Conservation (phyloP, 495 filamentous ascomycete species). For the Sporormia fimetaria region DNA sequence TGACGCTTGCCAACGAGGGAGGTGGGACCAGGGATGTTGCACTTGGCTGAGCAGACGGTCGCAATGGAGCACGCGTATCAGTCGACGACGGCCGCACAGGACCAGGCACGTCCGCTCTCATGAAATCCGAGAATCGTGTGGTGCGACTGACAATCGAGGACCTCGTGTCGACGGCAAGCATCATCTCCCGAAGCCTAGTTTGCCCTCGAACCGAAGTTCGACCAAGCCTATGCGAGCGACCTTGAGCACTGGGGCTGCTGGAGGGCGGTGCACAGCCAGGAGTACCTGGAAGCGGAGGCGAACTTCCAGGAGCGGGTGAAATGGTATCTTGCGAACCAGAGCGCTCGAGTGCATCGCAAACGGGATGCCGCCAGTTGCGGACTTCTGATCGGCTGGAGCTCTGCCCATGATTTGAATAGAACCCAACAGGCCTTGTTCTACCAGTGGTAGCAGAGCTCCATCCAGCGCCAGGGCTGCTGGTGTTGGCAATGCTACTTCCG, state of each 20-base stretch:
- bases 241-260: background rate
- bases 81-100: conserved; percentile 7
- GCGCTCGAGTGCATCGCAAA: background rate
- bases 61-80: conserved; percentile 9
- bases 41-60: background rate
- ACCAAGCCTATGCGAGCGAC: conserved; percentile 2
- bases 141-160: conserved; percentile 4
- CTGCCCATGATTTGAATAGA: conserved; percentile 4
- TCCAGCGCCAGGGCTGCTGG: conserved; percentile 27
- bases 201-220: conserved; percentile 20
- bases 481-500: conserved; percentile 33
- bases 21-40: too few species aligned
- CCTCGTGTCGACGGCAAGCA: conserved; percentile 8
- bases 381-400: conserved; percentile 1
- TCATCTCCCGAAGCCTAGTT: conserved; percentile 21
- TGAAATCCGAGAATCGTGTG: conserved; percentile 7
- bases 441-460: conserved; percentile 9
- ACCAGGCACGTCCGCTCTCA: background rate
- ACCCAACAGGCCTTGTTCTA: background rate
- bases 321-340: too few species aligned
- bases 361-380: background rate
- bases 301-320: too few species aligned
- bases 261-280: background rate
- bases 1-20: conserved; percentile 6
- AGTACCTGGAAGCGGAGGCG: too few species aligned